Percentiles rank a stretch among this genome's conserved stretches.
phyloP scores from a whole-genome alignment of 2,329 filamentous ascomycete species.

The Gremmenia infestans region DNA sequence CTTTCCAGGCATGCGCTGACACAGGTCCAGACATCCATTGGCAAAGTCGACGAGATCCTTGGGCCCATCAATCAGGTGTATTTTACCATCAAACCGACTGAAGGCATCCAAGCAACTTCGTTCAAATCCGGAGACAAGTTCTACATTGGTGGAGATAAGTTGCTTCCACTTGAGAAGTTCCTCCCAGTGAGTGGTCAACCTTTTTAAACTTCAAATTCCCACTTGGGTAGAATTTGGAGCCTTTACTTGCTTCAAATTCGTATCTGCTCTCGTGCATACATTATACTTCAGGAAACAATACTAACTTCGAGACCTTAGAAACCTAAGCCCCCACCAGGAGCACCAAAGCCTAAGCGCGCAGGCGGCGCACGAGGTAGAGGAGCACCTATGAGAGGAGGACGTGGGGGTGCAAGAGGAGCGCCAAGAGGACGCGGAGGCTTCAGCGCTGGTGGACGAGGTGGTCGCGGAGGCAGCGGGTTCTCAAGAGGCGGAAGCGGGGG shows the following conservation, averaged over 20 bases:
- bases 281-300: background rate
- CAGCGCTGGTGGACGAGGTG: constrained; percentile 38
- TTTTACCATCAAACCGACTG: constrained; percentile 96
- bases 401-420: constrained; percentile 43
- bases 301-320: constrained; percentile 39
- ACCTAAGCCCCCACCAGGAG: constrained; percentile 70
- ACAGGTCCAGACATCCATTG: constrained; percentile 64
- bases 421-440: constrained; percentile 50
- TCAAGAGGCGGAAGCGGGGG: constrained; percentile 31
- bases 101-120: constrained; percentile 89
- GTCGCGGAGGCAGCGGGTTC: constrained; percentile 35
- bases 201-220: too few species aligned
- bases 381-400: constrained; percentile 38
- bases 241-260: background rate
- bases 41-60: constrained; percentile 97
- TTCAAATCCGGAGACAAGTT: constrained; percentile 98
- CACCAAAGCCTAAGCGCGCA: constrained; percentile 64
- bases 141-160: constrained; percentile 91
- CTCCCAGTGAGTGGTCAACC: constrained; percentile 50
- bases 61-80: constrained; percentile 96
- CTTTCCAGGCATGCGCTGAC: constrained; percentile 7
- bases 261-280: background rate
- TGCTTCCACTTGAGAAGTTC: constrained; percentile 92
- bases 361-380: constrained; percentile 53
- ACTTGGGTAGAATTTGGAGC: background rate